Evolutionary conservation across 2,329 filamentous ascomycete genomes (phyloP).

Genomic region (Aspergillus sp.): DNA sequence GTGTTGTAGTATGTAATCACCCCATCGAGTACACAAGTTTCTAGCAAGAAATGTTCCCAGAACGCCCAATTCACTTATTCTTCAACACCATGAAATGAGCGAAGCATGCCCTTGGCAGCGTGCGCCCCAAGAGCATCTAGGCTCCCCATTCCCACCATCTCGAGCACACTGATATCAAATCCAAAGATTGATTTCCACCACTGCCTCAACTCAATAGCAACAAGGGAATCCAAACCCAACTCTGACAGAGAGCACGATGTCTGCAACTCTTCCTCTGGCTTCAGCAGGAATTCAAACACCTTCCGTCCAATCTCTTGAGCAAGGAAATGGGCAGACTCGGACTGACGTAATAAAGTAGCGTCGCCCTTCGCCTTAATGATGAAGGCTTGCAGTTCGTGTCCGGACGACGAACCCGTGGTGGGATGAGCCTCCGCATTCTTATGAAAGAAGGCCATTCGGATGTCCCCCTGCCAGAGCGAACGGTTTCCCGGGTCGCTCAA

Average conservation of each 20-base stretch:
- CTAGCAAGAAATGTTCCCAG: no score
- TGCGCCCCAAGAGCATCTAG: constrained; percentile 1
- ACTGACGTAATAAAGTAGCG: neutral
- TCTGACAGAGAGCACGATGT: constrained; percentile 20
- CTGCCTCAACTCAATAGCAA: constrained; percentile 31
- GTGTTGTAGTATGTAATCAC: no score
- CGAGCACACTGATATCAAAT: constrained; percentile 29
- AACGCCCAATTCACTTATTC: no score
- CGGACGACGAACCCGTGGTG: no score
- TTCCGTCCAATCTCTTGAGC: constrained; percentile 24
- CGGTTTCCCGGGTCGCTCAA: no score
- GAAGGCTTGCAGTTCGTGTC: neutral
- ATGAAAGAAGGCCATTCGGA: constrained; percentile 7
- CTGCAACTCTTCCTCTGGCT: constrained; percentile 21
- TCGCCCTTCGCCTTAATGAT: neutral
- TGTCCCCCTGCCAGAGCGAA: neutral
- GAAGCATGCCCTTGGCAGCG: neutral
- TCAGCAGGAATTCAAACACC: constrained; percentile 21
- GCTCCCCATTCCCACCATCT: constrained; percentile 21
- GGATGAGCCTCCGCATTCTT: neutral
- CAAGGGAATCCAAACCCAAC: constrained; percentile 32
- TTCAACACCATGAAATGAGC: neutral
- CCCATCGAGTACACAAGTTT: no score
- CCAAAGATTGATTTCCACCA: constrained; percentile 24
- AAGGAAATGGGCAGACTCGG: constrained; percentile 9